Base-by-base conservation (phyloP, 371 early-diverging fungal genomes). In the Syncephalis fuscata region DNA sequence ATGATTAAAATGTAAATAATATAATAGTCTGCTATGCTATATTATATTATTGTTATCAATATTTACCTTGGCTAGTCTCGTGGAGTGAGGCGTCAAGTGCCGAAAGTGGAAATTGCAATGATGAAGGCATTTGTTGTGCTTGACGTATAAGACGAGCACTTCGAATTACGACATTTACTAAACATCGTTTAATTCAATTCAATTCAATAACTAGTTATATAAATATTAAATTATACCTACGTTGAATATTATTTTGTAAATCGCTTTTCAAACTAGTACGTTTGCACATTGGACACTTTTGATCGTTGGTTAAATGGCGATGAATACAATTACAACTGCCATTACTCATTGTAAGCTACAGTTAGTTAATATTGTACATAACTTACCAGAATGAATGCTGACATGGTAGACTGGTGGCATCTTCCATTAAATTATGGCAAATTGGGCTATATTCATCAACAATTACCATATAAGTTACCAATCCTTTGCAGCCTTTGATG, bases 341-440 rank as follows among this genome's bases (percentile, higher is more conserved):
- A 43, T 19, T 14, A 44, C 41, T 32, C n/a, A 20, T 11, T 44
- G 14, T 49, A 14, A 44, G 39, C 16, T 23, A 5, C 9, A 9
- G 45, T 39, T 9, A 19, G 16, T 8, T 38, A 46, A 38, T 1
- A 10, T 3, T 44, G 15, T 8, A 4, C 26, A 23, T 21, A 3
- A 48, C 15, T 11, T 68, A 79, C 80, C 89, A 91, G 61, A 82
- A 91, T 1, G 84, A 81, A 61, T 89, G 90, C 0, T 89, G 84
- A 62, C 89, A 90, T n/a, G 66, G 62, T 1, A 86, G 74, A 56
- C 80, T 74, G 52, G 74, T 85, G 0, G 84, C 85, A 41, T 84
- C 78, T 25, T 61, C 63, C 54, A 90, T 82, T 15, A 71, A 56
- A 25, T 78, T 70, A 22, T 75, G 66, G 51, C 90, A 90, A 21